phyloP scores from a whole-genome alignment of 2,329 filamentous ascomycete species.

The Penicillium crustosum region DNA sequence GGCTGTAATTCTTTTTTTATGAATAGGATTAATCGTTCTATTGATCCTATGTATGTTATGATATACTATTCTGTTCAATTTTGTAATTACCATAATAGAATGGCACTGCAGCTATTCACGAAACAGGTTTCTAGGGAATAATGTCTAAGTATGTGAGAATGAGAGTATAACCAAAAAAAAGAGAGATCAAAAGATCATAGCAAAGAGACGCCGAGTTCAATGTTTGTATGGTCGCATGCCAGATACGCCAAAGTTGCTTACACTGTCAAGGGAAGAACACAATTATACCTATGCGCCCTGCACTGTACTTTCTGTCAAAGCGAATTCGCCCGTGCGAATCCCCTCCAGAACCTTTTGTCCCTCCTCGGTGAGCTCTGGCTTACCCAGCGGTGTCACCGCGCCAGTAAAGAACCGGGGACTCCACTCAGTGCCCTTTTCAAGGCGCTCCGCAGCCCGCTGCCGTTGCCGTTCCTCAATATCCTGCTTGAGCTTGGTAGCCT shows the following conservation, averaged over 20 bases:
- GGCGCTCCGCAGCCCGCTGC: constrained; percentile 76
- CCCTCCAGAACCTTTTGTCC: constrained; percentile 59
- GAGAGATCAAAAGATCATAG: constrained; percentile 1
- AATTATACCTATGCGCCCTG: constrained; percentile 34
- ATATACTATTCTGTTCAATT: not conserved
- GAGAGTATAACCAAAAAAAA: constrained; percentile 1
- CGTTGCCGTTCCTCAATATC: constrained; percentile 90
- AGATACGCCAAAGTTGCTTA: constrained; percentile 27
- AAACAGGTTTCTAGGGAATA: constrained; percentile 2
- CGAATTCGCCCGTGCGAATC: constrained; percentile 54
- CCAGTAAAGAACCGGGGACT: constrained; percentile 83
- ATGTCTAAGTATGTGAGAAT: constrained; percentile 22
- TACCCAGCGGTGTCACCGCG: constrained; percentile 59
- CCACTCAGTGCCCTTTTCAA: constrained; percentile 69
- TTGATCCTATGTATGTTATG: constrained; percentile 1
- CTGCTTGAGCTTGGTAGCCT: constrained; percentile 82
- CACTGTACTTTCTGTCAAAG: constrained; percentile 45
- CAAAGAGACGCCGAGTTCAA: constrained; percentile 17
- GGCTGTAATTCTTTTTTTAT: constrained; percentile 5
- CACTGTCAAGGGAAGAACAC: constrained; percentile 7
- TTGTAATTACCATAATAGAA: not conserved
- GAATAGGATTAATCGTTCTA: constrained; percentile 6
- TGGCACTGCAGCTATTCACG: not conserved
- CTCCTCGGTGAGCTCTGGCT: constrained; percentile 62
- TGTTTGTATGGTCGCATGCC: constrained; percentile 21